These are phyloP conservation scores for Piper betle DNA, from an alignment of 164 flowering plant genomes.

Conservation along the genomic window DNA sequence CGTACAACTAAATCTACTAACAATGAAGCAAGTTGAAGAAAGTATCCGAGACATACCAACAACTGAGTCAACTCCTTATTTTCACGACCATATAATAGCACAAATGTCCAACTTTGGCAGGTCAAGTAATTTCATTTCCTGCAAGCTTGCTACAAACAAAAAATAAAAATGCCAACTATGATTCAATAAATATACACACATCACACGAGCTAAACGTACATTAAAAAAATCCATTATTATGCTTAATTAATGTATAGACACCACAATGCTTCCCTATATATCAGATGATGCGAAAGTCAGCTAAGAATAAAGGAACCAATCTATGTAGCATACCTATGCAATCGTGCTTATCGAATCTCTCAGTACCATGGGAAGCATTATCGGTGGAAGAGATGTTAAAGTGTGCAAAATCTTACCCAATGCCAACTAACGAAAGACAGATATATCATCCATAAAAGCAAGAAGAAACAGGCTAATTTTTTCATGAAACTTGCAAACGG, in stretches of 20 bases:
- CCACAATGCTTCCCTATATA: background rate
- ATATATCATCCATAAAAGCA: background rate
- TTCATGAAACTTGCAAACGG: constrained; percentile 57
- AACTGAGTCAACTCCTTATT: constrained; percentile 65
- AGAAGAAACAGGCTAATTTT: background rate
- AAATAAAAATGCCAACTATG: constrained; percentile 20
- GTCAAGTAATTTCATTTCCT: constrained; percentile 80
- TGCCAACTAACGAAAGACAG: background rate
- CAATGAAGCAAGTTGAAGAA: background rate
- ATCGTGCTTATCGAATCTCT: constrained; percentile 59
- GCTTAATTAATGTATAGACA: no score
- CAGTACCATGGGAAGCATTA: constrained; percentile 61
- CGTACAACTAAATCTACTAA: background rate
- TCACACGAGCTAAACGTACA: no score
- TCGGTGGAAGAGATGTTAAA: constrained; percentile 53
- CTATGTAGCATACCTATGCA: constrained; percentile 44
- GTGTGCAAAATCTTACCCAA: background rate
- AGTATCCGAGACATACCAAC: constrained; percentile 36
- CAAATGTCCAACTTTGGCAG: constrained; percentile 89
- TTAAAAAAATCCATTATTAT: no score
- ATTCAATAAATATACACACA: background rate
- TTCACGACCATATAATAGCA: constrained; percentile 81
- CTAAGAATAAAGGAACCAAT: no score
- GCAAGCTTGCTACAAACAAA: constrained; percentile 66
- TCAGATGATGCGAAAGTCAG: background rate